These are phyloP conservation scores for Microstegium vimineum DNA, from an alignment of 176 grass and related monocot genomes.

Conservation along the genomic window DNA sequence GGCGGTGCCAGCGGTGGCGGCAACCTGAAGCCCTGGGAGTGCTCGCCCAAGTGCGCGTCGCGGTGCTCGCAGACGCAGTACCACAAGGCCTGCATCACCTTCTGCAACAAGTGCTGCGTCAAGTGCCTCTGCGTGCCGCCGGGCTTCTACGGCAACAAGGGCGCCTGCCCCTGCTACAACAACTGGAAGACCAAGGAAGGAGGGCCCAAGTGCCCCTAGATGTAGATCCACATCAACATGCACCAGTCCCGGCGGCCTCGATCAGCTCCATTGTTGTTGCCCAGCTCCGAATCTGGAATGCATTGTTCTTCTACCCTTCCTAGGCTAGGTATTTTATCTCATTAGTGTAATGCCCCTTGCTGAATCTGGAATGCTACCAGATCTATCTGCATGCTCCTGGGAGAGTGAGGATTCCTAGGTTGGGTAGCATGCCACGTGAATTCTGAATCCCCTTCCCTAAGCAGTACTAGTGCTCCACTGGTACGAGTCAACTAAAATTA, in stretches of 20 bases:
- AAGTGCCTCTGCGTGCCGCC: slow-evolving; percentile 58
- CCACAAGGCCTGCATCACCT: slow-evolving; percentile 54
- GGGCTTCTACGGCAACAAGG: slow-evolving; percentile 60
- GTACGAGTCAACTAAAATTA: background rate
- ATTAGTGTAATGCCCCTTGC: background rate
- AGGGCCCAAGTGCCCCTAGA: slow-evolving; percentile 43
- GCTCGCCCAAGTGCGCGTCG: slow-evolving; percentile 26
- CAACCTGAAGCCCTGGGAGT: slow-evolving; percentile 46
- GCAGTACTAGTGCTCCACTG: background rate
- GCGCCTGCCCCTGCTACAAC: slow-evolving; percentile 59
- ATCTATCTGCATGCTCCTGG: background rate
- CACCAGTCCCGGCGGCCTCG: background rate
- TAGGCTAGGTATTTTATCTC: background rate
- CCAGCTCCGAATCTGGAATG: background rate
- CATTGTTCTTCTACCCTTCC: background rate
- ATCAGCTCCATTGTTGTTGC: too few relatives aligned
- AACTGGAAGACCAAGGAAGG: slow-evolving; percentile 66
- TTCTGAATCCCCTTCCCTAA: background rate
- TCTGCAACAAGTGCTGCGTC: slow-evolving; percentile 64
- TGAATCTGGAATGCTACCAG: background rate
- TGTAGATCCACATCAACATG: background rate
- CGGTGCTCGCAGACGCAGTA: slow-evolving; percentile 46
- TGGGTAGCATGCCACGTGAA: background rate
- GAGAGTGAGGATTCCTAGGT: slow-evolving; percentile 11
- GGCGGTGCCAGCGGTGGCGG: background rate